Evolutionary conservation across 305 asterid genomes (phyloP), one percentile per base, ranked within the genome.

Genomic region (Rubia tinctorum): DNA sequence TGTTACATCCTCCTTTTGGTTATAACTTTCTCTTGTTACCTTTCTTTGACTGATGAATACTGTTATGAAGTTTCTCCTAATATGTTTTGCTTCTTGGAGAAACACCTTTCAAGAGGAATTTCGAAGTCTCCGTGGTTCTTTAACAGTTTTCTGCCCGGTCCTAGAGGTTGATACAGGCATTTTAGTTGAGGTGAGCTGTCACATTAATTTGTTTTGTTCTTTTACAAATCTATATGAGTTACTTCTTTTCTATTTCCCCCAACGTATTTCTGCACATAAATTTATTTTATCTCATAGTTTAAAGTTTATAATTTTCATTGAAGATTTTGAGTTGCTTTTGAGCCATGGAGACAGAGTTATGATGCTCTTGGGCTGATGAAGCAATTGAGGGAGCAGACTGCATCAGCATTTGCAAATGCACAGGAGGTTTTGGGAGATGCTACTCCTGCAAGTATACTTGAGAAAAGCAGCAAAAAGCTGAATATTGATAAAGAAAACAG

Each of bases 321-420:
- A 95, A 97, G 99, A 95, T 82, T 85, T 90, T 61, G 97, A 91
- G 73, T 87, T 85, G 85, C 86, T 84, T 67, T 66, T 87, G 86
- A 93, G 95, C 87, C 97, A 98, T 15, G 91, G 88, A 61, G 93
- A 91, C 34, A n/a, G n/a, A 90, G 96, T 76, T 93, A 85, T 55
- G 98, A 93, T 78, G 97, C 98, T 62, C 82, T 91, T 64, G 99
- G 96, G 76, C 82, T 96, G 83, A 93, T 93, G 95, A 90, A 90
- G 87, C 97, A 91, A 72, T 80, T 96, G 82, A 91, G 90, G 45
- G 99, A 96, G 84, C 95, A 93, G 76, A 90, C 94, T 59, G 97
- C 99, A 11, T 83, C 87, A 62, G 88, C 99, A 75, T 91, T 88
- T 79, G 98, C 98, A 75, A 88, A 88, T 76, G 98, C 97, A 73